Base-by-base conservation (phyloP, 768 basidiomycete species). In the Ramaria rubella region DNA sequence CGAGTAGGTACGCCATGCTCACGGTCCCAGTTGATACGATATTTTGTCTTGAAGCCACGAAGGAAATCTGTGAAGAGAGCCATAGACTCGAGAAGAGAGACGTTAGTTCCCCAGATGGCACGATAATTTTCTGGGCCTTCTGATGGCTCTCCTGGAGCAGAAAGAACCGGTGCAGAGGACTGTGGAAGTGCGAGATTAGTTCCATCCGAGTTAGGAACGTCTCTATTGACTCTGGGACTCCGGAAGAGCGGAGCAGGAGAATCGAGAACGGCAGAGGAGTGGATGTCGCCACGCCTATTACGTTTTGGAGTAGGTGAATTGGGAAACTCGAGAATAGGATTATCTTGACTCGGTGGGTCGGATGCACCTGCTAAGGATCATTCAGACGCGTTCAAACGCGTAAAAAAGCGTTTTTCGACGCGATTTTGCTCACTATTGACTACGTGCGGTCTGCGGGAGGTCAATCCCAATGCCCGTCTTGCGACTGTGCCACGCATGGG, bases 101-200 rank as follows among this genome's bases (percentile, higher is more conserved):
- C 94, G 1, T 91, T 94, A 0, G 96, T 99, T 29, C 96, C 96
- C 95, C 96, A 99, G 59, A 99, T 91, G 23, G 92, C 93, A 54
- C 90, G 80, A 50, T 92, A 87, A 62, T 90, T 90, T 56, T 90
- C 89, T 0, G 86, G 86, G 54, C 86, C 85, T 59, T 86, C 88
- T 12, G 80, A 81, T 14, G 80, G 81, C 1, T 68, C 77, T 27
- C 74, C 78, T 15, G 79, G 82, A 6, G 77, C 87, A 52, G 86
- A 88, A 40, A 84, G 79, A 52, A 71, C 72, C 26, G 72, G 75
- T 12, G 65, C 68, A 49, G 69, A 60, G 3, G 85, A 86, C 21
- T 74, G 67, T 9, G 85, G 83, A 11, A 84, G 68, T 36, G 78
- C 78, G 26, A 85, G 73, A 49, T 77, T 71, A 0, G 78, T 75